Conservation (phyloP, 129 eudicot species). For the Logfia minima region DNA sequence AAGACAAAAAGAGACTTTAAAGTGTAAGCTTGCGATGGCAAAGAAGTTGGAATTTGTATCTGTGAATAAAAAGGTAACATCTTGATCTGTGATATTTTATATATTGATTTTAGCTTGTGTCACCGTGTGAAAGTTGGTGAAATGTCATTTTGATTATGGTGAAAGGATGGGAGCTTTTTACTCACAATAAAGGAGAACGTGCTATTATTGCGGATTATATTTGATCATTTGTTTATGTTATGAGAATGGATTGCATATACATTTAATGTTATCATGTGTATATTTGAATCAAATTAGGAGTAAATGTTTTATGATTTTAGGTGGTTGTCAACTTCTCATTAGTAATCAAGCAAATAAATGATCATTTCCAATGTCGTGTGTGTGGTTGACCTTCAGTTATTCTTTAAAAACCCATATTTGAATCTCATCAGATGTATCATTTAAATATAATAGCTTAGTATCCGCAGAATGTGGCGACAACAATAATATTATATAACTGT, state of each 20-base stretch:
- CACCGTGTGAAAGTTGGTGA: constrained; percentile 24
- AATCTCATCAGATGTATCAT: background rate
- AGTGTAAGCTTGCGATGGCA: constrained; percentile 8
- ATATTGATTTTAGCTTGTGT: constrained; percentile 13
- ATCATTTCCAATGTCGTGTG: background rate
- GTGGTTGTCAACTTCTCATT: background rate
- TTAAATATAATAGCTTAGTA: too few relatives aligned
- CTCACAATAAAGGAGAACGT: constrained; percentile 6
- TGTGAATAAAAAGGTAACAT: constrained; percentile 16
- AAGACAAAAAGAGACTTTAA: background rate
- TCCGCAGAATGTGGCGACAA: too few relatives aligned
- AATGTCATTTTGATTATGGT: constrained; percentile 21
- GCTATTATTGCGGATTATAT: background rate
- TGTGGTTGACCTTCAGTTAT: background rate
- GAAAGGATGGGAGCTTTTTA: constrained; percentile 23
- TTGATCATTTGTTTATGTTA: background rate
- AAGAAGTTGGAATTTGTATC: background rate
- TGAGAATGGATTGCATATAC: background rate
- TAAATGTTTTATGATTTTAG: background rate
- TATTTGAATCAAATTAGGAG: background rate
- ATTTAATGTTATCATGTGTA: background rate
- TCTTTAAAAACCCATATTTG: background rate
- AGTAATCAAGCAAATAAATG: background rate
- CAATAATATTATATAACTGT: too few relatives aligned
- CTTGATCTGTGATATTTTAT: constrained; percentile 5